phyloP scores from a whole-genome alignment of 352 stramenopile species.

The Pythium apleroticum region DNA sequence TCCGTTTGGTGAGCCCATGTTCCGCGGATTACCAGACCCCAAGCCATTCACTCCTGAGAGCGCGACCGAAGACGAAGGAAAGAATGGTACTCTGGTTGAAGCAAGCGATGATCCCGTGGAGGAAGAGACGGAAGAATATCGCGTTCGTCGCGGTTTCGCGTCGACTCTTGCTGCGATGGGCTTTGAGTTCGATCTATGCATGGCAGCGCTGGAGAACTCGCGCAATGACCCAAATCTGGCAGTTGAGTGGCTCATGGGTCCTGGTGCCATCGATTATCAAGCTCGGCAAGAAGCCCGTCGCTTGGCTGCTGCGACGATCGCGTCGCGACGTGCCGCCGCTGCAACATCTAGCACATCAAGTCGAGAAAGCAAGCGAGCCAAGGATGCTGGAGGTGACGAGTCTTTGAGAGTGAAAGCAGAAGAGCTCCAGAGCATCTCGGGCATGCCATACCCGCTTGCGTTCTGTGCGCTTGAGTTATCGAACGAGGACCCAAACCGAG shows the following conservation, averaged over 20 bases:
- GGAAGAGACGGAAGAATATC: slow-evolving; percentile 76
- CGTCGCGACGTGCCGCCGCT: slow-evolving; percentile 25
- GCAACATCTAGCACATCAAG: neutral
- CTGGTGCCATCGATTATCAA: slow-evolving; percentile 67
- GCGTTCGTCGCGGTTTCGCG: slow-evolving; percentile 71
- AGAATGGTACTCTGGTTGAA: slow-evolving; percentile 19
- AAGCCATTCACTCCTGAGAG: slow-evolving; percentile 32
- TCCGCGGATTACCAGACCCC: slow-evolving; percentile 60
- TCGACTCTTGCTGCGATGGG: slow-evolving; percentile 85
- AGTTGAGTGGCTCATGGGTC: slow-evolving; percentile 87
- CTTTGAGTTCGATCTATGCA: slow-evolving; percentile 88
- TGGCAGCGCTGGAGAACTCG: slow-evolving; percentile 77
- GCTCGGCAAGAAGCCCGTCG: slow-evolving; percentile 62
- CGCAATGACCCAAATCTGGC: slow-evolving; percentile 82
- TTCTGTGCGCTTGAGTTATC: slow-evolving; percentile 73
- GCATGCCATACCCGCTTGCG: slow-evolving; percentile 65
- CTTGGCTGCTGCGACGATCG: slow-evolving; percentile 49
- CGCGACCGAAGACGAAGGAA: neutral
- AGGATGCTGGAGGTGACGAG: slow-evolving; percentile 17
- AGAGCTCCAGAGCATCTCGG: slow-evolving; percentile 76
- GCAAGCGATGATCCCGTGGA: slow-evolving; percentile 55
- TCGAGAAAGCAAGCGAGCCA: neutral
- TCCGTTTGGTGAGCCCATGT: slow-evolving; percentile 77
- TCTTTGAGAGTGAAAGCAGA: slow-evolving; percentile 60
- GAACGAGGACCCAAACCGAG: slow-evolving; percentile 78